Evolutionary conservation across 2,329 filamentous ascomycete genomes (phyloP), one percentile per base, ranked within the genome.

Genomic region (Apiospora sp.): DNA sequence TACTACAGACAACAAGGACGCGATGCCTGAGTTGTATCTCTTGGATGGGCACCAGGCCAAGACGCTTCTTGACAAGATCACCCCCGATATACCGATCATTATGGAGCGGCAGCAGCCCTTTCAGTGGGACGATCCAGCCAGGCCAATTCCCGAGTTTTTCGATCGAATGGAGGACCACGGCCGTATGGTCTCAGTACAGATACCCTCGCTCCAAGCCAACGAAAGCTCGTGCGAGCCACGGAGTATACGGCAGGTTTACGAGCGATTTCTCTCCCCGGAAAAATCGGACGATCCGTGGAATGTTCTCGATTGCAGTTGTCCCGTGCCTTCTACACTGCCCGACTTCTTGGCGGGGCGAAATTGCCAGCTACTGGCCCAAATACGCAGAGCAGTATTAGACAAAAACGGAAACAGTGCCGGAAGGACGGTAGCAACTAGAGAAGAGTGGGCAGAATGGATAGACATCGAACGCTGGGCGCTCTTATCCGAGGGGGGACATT

Each of bases 361-460:
- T 48, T 71, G 70, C 70, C 70, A 71, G 61, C 30, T 71, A 46
- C 58, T 71, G 41, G 54, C 70, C 67, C 70, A 58, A 58, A 67
- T 71, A 71, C 58, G 58, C 34, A 58, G 67, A 41, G 48, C 24
- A 37, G 70, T 71, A 43, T 49, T 67, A 16, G 49, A 51, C n/a
- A 51, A 24, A 51, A 67, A 41, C 34, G 70, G 70, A 71, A 37
- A 48, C 46, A 64, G 70, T 16, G 48, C 70, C 54, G 70, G 67
- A 49, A 70, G 68, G 43, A 34, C n/a, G 24, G 43, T 75, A 43
- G 80, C 77, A 0, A 74, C 76, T 27, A 73, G 73, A 10, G 73
- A 78, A 70, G 73, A 81, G 43, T 82, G 79, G 81, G 78, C 78
- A 69, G 77, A 78, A 71, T 82, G 80, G 81, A 77, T 75, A 24